phyloP scores from a whole-genome alignment of 192 early-diverging fungal species.

The Coemansia sp. region DNA sequence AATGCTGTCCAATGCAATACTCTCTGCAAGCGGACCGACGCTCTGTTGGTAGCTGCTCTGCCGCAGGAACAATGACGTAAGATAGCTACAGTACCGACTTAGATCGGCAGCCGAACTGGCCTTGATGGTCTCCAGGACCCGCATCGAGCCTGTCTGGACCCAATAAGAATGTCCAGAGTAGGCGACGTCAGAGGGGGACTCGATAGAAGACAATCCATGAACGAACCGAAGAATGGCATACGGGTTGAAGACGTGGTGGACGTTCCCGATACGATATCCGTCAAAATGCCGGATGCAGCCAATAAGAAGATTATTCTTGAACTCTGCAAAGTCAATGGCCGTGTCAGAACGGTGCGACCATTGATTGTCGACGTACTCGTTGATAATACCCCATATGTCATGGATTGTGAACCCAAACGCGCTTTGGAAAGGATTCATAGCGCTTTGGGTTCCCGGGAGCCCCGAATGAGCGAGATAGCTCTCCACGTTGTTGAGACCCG shows the following conservation, averaged over 20 bases:
- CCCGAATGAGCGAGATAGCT: constrained; percentile 2
- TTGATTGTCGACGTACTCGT: neutral
- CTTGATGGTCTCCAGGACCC: neutral
- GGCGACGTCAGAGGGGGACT: neutral
- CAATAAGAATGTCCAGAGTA: neutral
- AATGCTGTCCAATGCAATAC: neutral
- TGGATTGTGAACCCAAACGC: constrained; percentile 10
- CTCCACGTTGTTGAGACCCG: constrained; percentile 12
- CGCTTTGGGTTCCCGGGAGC: neutral
- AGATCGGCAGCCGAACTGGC: neutral
- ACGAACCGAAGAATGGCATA: neutral
- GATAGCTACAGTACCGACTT: neutral
- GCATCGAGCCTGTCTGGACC: neutral
- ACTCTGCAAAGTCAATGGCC: neutral
- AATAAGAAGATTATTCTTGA: constrained; percentile 3
- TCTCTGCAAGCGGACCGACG: neutral
- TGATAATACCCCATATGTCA: constrained; percentile 7
- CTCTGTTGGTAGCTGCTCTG: neutral
- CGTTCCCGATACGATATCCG: constrained; percentile 7
- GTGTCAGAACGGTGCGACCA: neutral
- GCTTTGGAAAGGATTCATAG: neutral
- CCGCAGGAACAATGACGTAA: neutral
- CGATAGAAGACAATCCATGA: neutral
- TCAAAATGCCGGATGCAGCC: constrained; percentile 1
- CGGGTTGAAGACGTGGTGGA: neutral